These are phyloP conservation scores for Paecilomyces sp. DNA, from an alignment of 2,329 filamentous ascomycete species.

Conservation along the genomic window DNA sequence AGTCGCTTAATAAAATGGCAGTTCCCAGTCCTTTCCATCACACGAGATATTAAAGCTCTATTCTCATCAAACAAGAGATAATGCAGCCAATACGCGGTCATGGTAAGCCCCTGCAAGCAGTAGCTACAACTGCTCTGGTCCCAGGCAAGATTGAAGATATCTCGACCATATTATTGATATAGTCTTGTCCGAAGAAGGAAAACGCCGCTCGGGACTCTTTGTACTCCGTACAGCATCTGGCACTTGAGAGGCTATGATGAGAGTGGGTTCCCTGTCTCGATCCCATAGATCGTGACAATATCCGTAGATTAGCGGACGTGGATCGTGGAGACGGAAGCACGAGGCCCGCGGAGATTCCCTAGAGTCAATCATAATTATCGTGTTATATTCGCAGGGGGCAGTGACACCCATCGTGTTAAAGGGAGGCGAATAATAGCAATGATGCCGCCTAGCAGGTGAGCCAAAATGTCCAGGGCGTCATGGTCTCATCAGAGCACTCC, in stretches of 20 bases:
- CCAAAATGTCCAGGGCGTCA: background rate
- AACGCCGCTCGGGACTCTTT: background rate
- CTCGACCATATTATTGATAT: background rate
- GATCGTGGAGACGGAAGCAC: background rate
- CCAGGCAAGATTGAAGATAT: background rate
- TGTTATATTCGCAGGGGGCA: background rate
- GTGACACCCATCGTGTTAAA: background rate
- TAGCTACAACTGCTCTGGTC: background rate
- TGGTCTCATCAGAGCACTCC: background rate
- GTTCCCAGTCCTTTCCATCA: background rate
- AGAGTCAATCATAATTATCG: background rate
- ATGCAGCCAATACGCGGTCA: background rate
- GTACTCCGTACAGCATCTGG: background rate
- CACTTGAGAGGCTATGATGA: background rate
- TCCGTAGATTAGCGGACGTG: conserved; percentile 1
- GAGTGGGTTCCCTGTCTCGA: background rate
- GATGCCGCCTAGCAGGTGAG: background rate
- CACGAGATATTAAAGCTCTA: background rate
- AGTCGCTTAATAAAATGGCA: background rate
- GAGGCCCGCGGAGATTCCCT: background rate
- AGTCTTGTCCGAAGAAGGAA: background rate
- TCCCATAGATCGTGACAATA: background rate
- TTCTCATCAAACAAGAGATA: background rate
- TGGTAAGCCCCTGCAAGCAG: background rate
- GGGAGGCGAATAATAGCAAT: background rate